Base-by-base conservation (phyloP, 139 green algal species). In the Volvox africanus region DNA sequence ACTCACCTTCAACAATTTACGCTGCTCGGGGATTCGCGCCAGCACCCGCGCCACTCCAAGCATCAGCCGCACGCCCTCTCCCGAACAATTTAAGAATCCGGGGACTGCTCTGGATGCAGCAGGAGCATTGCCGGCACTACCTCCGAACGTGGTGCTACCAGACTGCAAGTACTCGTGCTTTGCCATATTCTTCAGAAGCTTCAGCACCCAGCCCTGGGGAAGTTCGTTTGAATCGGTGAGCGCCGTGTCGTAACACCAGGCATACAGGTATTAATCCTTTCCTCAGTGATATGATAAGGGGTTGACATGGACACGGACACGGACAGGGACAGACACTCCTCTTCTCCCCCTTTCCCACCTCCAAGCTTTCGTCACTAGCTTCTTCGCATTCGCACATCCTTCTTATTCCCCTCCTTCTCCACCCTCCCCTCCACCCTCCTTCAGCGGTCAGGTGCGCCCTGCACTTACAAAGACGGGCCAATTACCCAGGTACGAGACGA, bases 1-100 rank as follows among this genome's bases (percentile, higher is more conserved):
- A 55, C 44, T 65, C 77, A 94, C 92, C 88, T 94, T 94, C 3
- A 94, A 62, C 2, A 94, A 69, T 85, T 94, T 94, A 14, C 80
- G 84, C 88, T 94, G 92, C 67, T 91, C 88, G 13, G 92, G 92
- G 50, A 94, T 61, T 17, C 89, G 88, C 14, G 85, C 76, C 77
- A 94, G 76, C 83, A 94, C 76, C 16, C 92, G 84, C 50, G 92
- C 89, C 5, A 92, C 92, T 1, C 81, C 92, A 79, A 94, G 92
- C 78, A 94, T 84, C 78, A 94, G 82, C 61, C 85, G 65, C 50
- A 73, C 75, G 68, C 79, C 89, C 84, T 94, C 89, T 26, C 82
- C 77, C 12, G 61, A 67, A 20, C 13, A 32, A 14, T 21, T 55
- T 69, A 90, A 75, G 68, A 84, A 32, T 0, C 86, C 71, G 14